These are phyloP conservation scores for Carnegiea gigantea DNA, from an alignment of 179 eudicot species.

Conservation along the genomic window DNA sequence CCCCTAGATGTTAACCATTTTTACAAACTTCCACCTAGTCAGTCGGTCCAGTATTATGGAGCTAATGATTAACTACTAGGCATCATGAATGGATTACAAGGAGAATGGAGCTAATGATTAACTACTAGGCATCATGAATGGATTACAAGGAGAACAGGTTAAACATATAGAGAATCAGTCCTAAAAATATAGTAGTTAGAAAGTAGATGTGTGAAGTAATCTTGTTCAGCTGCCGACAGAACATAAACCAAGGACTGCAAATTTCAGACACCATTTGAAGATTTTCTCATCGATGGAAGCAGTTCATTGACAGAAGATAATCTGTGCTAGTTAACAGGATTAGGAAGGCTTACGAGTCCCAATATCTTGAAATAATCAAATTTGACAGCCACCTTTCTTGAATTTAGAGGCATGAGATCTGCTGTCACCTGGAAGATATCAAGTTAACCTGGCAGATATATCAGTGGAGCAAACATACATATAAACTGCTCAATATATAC, in stretches of 20 bases:
- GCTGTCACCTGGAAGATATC: conserved; percentile 70
- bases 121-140: neutral
- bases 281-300: neutral
- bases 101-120: neutral
- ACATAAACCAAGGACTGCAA: neutral
- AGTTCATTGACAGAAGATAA: neutral
- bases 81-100: neutral
- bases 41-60: neutral
- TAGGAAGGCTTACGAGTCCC: conserved; percentile 61
- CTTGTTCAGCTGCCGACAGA: neutral
- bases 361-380: conserved; percentile 82
- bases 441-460: neutral
- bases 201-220: neutral
- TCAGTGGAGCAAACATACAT: conserved; percentile 4
- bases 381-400: conserved; percentile 85
- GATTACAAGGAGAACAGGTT: neutral
- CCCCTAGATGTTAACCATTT: neutral
- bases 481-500: neutral
- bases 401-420: conserved; percentile 72
- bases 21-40: neutral
- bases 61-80: neutral
- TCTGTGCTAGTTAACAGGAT: neutral
- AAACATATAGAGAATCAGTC: neutral
- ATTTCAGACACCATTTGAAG: neutral
- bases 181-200: neutral